Conservation (phyloP, 495 filamentous ascomycete species). For the Aspergillus ellipticus region DNA sequence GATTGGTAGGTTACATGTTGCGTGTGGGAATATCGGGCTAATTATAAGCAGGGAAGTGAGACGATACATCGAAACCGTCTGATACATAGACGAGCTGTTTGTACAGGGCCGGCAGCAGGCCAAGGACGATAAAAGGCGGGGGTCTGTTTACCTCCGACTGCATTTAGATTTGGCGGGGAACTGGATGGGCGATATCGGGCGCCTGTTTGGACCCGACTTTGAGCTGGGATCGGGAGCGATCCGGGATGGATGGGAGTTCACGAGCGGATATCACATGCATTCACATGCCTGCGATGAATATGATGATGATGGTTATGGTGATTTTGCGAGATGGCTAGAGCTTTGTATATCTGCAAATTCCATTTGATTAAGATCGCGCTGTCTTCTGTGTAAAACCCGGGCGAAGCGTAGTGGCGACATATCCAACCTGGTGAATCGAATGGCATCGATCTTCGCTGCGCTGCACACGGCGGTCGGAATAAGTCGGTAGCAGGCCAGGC, state of each 20-base stretch:
- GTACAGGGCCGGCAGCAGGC: background rate
- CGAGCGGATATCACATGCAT: slow-evolving; percentile 9
- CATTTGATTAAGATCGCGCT: no score
- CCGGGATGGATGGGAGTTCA: no score
- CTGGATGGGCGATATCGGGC: no score
- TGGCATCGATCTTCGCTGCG: no score
- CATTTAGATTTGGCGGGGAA: background rate
- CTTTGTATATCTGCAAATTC: background rate
- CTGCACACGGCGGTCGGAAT: background rate
- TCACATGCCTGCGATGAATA: background rate
- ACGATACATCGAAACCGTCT: slow-evolving; percentile 51
- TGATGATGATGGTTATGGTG: background rate
- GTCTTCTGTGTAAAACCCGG: no score
- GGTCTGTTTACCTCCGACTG: background rate
- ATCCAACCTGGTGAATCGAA: no score
- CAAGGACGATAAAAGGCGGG: background rate
- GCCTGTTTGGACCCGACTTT: slow-evolving; percentile 11
- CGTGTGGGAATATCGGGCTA: slow-evolving; percentile 8
- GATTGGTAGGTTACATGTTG: slow-evolving; percentile 66
- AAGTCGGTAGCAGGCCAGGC: slow-evolving; percentile 3
- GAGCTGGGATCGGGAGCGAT: slow-evolving; percentile 2
- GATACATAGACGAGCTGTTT: background rate
- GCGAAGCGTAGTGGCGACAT: no score
- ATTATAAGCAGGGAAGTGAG: slow-evolving; percentile 42
- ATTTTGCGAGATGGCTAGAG: background rate